Conservation (phyloP, 2,329 filamentous ascomycete genomes). For the Teratosphaeria destructans region DNA sequence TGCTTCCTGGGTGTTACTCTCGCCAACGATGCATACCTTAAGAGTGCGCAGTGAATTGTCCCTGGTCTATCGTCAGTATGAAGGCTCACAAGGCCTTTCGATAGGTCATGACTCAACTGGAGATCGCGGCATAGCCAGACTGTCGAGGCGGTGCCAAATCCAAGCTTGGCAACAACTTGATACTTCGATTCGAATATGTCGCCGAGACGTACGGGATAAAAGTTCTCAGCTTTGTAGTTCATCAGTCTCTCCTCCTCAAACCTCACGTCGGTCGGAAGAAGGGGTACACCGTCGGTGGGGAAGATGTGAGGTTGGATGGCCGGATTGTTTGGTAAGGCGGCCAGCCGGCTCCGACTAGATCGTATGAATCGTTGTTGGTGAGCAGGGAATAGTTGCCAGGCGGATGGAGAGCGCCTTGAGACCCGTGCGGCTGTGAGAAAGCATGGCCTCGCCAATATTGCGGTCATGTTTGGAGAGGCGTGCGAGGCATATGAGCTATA, state of each 20-base stretch:
- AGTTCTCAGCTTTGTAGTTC: neutral
- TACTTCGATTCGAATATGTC: constrained; percentile 11
- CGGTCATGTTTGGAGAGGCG: too few relatives aligned
- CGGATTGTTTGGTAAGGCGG: too few relatives aligned
- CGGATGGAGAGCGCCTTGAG: too few relatives aligned
- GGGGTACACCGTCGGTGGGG: too few relatives aligned
- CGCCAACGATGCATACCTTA: neutral
- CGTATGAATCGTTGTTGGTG: too few relatives aligned
- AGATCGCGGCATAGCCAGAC: constrained; percentile 31
- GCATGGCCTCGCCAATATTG: too few relatives aligned
- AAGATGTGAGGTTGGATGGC: too few relatives aligned
- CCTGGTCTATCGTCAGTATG: neutral
- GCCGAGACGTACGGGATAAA: neutral
- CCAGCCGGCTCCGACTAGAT: too few relatives aligned
- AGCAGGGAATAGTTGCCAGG: too few relatives aligned
- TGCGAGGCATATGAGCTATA: too few relatives aligned
- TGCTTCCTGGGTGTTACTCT: neutral
- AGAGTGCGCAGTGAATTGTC: neutral
- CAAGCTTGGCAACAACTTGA: constrained; percentile 31
- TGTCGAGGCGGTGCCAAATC: constrained; percentile 29
- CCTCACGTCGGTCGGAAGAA: neutral
- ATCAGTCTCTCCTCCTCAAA: neutral
- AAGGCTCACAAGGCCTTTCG: too few relatives aligned
- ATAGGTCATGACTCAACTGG: neutral
- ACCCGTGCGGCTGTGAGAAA: too few relatives aligned